A percentile compares a stretch with the other conserved stretches of the same genome.
Conservation (phyloP, 2,329 filamentous ascomycete genomes). For the Calonectria pauciramosa region DNA sequence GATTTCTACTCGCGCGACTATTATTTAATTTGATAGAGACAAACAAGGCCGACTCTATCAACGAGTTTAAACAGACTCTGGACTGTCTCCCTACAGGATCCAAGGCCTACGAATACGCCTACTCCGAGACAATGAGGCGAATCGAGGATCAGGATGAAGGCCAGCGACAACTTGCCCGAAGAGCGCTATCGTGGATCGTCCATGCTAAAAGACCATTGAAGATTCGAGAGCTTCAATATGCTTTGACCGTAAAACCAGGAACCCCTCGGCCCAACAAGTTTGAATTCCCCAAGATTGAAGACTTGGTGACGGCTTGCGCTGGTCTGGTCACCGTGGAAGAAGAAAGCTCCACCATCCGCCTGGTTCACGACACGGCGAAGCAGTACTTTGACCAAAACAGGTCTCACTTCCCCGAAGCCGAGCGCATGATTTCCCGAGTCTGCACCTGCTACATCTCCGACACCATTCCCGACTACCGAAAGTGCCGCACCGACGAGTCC, state of each 20-base stretch:
- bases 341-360: constrained; percentile 51
- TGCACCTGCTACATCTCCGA: constrained; percentile 2
- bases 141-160: constrained; percentile 51
- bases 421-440: neutral
- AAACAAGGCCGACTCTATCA: neutral
- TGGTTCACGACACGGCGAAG: constrained; percentile 60
- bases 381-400: constrained; percentile 54
- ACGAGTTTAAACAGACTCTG: neutral
- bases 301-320: constrained; percentile 53
- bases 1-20: neutral
- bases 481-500: neutral
- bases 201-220: constrained; percentile 50
- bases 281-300: constrained; percentile 48
- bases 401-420: constrained; percentile 41
- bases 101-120: neutral
- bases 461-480: neutral
- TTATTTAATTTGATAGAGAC: neutral
- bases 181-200: constrained; percentile 56
- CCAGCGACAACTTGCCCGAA: constrained; percentile 50
- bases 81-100: neutral
- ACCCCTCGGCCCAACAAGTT: constrained; percentile 48
- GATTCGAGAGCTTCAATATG: constrained; percentile 54
- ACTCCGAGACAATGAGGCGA: neutral
- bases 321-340: constrained; percentile 58
- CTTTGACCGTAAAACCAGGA: constrained; percentile 52